Evolutionary conservation across 345 rosid genomes (phyloP).

Genomic region (Hibiscus trionum): DNA sequence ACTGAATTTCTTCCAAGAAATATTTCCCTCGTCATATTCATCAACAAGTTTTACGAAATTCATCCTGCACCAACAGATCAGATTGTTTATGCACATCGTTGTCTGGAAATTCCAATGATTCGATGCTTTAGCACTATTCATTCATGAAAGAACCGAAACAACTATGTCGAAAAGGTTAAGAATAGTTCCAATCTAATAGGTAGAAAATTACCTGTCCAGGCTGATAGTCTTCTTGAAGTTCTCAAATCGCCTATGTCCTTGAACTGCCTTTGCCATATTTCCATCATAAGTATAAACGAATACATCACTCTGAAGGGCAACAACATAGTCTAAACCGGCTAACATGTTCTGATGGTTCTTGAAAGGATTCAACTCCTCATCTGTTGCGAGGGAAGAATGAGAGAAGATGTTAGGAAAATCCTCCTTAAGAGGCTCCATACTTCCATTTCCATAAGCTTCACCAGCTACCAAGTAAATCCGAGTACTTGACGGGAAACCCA

Average conservation of each 20-base stretch:
- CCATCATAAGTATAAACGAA: conserved; percentile 89
- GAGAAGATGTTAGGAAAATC: conserved; percentile 75
- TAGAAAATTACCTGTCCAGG: conserved; percentile 65
- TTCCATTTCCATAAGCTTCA: conserved; percentile 80
- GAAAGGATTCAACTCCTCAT: conserved; percentile 58
- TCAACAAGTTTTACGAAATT: conserved; percentile 77
- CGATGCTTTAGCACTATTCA: background rate
- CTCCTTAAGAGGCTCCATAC: conserved; percentile 62
- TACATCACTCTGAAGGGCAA: conserved; percentile 82
- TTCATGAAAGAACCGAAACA: background rate
- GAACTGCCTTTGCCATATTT: conserved; percentile 97
- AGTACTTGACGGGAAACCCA: conserved; percentile 68
- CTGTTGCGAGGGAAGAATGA: conserved; percentile 67
- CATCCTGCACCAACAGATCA: conserved; percentile 47
- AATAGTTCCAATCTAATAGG: background rate
- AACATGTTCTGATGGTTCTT: conserved; percentile 82
- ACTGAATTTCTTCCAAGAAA: conserved; percentile 82
- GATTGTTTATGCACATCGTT: background rate
- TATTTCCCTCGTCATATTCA: conserved; percentile 62
- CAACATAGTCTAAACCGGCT: conserved; percentile 84
- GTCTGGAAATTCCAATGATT: background rate
- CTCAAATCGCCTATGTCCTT: conserved; percentile 87
- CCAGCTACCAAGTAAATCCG: conserved; percentile 94
- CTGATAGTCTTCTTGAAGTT: conserved; percentile 77
- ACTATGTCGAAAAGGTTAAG: background rate